Percentiles rank a stretch among this genome's conserved stretches.
Evolutionary conservation across 2,329 filamentous ascomycete species (phyloP).

Genomic region (Penicillium sp.): DNA sequence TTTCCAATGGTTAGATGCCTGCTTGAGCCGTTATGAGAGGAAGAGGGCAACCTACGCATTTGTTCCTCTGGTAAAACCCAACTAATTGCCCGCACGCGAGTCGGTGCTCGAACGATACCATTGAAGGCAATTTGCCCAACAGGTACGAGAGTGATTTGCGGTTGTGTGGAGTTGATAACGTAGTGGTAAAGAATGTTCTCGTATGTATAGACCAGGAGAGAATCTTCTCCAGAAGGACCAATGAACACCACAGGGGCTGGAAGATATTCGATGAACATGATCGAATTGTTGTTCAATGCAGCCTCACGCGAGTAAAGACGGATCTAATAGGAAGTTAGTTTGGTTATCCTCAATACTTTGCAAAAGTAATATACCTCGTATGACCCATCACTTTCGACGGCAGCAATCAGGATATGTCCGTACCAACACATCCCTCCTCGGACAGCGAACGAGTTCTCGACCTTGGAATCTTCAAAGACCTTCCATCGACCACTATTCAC

Average conservation of each 20-base stretch:
- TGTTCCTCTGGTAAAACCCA: slow-evolving; percentile 94
- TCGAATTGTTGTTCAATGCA: slow-evolving; percentile 64
- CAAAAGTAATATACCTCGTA: slow-evolving; percentile 56
- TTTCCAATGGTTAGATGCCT: slow-evolving; percentile 22
- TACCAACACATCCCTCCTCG: slow-evolving; percentile 98
- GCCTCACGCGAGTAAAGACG: slow-evolving; percentile 90
- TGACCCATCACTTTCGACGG: slow-evolving; percentile 76
- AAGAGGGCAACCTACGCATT: slow-evolving; percentile 51
- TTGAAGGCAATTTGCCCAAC: slow-evolving; percentile 98
- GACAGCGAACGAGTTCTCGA: slow-evolving; percentile 87
- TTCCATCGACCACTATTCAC: slow-evolving; percentile 93
- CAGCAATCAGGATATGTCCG: slow-evolving; percentile 87
- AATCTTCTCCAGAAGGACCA: slow-evolving; percentile 85
- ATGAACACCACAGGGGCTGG: slow-evolving; percentile 85
- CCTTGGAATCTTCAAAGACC: slow-evolving; percentile 72
- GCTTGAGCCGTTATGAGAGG: background rate
- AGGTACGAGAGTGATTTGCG: slow-evolving; percentile 73
- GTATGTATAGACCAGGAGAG: slow-evolving; percentile 91
- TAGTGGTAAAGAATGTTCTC: slow-evolving; percentile 96
- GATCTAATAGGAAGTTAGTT: slow-evolving; percentile 46
- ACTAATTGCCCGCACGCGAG: slow-evolving; percentile 84
- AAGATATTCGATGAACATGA: slow-evolving; percentile 71
- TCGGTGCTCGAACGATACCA: slow-evolving; percentile 89
- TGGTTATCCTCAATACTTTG: slow-evolving; percentile 1
- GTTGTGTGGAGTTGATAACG: slow-evolving; percentile 67